Evolutionary conservation across 495 filamentous ascomycete species (phyloP).

Genomic region (Niebla homalea): DNA sequence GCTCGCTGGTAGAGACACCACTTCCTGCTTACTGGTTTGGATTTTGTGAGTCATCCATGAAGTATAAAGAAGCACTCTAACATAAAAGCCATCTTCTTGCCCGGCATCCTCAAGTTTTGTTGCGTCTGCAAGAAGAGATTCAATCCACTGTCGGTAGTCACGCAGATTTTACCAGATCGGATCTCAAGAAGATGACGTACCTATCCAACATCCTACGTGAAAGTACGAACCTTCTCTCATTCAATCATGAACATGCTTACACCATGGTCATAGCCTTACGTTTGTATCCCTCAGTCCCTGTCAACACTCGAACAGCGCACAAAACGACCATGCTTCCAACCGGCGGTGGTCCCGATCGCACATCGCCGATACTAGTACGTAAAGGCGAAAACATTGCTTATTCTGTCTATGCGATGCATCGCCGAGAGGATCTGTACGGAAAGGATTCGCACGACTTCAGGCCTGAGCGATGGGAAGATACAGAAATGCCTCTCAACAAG

Average conservation of each 20-base stretch:
- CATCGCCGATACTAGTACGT: slow-evolving; percentile 24
- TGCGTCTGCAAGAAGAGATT: slow-evolving; percentile 23
- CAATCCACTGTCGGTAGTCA: slow-evolving; percentile 3
- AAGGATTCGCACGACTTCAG: slow-evolving; percentile 36
- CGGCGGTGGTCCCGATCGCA: slow-evolving; percentile 38
- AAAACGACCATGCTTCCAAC: slow-evolving; percentile 34
- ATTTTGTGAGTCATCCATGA: slow-evolving; percentile 27
- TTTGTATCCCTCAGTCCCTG: slow-evolving; percentile 13
- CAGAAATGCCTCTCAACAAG: slow-evolving; percentile 15
- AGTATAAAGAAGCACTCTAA: neutral
- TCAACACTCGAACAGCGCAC: slow-evolving; percentile 11
- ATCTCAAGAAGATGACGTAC: slow-evolving; percentile 22
- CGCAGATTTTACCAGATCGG: slow-evolving; percentile 7
- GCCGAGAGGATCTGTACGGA: slow-evolving; percentile 38
- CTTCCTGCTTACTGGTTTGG: slow-evolving; percentile 43
- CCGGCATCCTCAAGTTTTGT: slow-evolving; percentile 20
- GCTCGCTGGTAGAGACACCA: slow-evolving; percentile 51
- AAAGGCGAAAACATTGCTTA: slow-evolving; percentile 30
- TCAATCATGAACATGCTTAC: neutral
- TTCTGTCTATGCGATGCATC: slow-evolving; percentile 36
- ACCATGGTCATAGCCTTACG: slow-evolving; percentile 16
- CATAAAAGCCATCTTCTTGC: slow-evolving; percentile 21
- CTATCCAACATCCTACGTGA: slow-evolving; percentile 26
- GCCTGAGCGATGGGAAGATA: slow-evolving; percentile 41
- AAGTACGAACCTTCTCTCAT: slow-evolving; percentile 18